A percentile compares a stretch with the other conserved stretches of the same genome.
phyloP scores from a whole-genome alignment of 2,329 filamentous ascomycete genomes.

The Pseudomassariella vexata region DNA sequence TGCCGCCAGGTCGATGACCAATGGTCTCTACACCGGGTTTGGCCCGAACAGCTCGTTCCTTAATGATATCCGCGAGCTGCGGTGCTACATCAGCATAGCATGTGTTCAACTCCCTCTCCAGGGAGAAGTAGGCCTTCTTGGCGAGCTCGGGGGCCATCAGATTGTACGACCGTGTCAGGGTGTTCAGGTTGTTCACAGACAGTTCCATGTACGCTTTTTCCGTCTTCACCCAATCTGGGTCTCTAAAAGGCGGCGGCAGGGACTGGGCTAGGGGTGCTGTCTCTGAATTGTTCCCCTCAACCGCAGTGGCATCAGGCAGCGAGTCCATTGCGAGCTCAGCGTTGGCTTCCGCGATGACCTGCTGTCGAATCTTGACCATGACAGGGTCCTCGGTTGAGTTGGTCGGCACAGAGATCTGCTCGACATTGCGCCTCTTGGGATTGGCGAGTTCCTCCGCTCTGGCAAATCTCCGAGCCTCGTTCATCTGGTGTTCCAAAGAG shows the following conservation, averaged over 20 bases:
- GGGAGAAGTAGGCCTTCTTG: constrained; percentile 84
- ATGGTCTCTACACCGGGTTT: constrained; percentile 33
- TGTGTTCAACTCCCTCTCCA: constrained; percentile 72
- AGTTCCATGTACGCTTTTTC: constrained; percentile 34
- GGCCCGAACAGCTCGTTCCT: constrained; percentile 52
- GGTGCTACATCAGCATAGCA: constrained; percentile 88
- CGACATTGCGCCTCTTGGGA: constrained; percentile 41
- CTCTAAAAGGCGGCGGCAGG: constrained; percentile 63
- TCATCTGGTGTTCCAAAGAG: constrained; percentile 65
- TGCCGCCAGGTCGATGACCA: constrained; percentile 35
- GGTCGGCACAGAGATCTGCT: constrained; percentile 40
- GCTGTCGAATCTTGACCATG: constrained; percentile 38
- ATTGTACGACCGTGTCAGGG: constrained; percentile 81
- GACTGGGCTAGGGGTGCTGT: constrained; percentile 16
- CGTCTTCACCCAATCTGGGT: constrained; percentile 32
- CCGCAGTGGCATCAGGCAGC: neutral
- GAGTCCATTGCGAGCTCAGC: constrained; percentile 8
- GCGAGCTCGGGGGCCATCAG: constrained; percentile 88
- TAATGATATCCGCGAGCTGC: constrained; percentile 64
- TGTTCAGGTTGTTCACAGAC: constrained; percentile 72
- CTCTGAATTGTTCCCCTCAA: no score
- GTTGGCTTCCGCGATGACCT: constrained; percentile 12
- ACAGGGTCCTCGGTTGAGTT: constrained; percentile 42
- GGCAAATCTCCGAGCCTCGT: constrained; percentile 66
- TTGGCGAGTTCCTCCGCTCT: constrained; percentile 65